phyloP scores from a whole-genome alignment of 192 early-diverging fungal genomes.

The Coemansia sp. region DNA sequence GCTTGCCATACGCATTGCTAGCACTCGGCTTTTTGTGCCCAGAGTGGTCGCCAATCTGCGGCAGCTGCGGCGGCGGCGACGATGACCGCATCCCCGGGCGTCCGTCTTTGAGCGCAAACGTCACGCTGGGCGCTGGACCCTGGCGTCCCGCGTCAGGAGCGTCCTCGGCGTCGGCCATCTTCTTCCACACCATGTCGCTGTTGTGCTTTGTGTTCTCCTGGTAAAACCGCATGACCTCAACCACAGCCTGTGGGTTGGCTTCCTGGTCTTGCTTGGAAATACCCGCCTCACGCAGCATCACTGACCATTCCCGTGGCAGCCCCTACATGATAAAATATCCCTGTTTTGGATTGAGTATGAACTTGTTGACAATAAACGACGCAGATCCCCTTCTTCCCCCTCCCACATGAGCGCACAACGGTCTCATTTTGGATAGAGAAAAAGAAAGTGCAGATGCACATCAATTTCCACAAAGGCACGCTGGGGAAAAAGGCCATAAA shows the following conservation, averaged over 20 bases:
- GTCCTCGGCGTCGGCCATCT: slow-evolving; percentile 42
- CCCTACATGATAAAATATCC: slow-evolving; percentile 59
- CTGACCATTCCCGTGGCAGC: slow-evolving; percentile 90
- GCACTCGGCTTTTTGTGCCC: not conserved
- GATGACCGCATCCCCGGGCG: slow-evolving; percentile 27
- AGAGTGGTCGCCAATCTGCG: slow-evolving; percentile 38
- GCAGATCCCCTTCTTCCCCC: not conserved
- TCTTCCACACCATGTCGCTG: slow-evolving; percentile 51
- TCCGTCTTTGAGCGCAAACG: slow-evolving; percentile 58
- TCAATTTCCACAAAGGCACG: slow-evolving; percentile 21
- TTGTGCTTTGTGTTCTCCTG: slow-evolving; percentile 70
- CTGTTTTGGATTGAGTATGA: not conserved
- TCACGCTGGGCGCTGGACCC: slow-evolving; percentile 34
- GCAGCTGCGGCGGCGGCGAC: slow-evolving; percentile 47
- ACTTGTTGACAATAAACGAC: slow-evolving; percentile 5
- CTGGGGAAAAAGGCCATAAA: not conserved
- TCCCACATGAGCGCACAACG: not conserved
- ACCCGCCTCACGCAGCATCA: slow-evolving; percentile 87
- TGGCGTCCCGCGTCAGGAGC: slow-evolving; percentile 45
- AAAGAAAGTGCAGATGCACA: slow-evolving; percentile 7
- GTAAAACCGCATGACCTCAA: slow-evolving; percentile 98
- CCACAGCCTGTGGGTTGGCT: slow-evolving; percentile 96
- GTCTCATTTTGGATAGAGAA: not conserved
- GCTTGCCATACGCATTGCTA: slow-evolving; percentile 33
- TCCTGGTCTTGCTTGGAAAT: slow-evolving; percentile 97